phyloP scores from a whole-genome alignment of 2,329 filamentous ascomycete genomes.

The Phyllosticta capitalensis region DNA sequence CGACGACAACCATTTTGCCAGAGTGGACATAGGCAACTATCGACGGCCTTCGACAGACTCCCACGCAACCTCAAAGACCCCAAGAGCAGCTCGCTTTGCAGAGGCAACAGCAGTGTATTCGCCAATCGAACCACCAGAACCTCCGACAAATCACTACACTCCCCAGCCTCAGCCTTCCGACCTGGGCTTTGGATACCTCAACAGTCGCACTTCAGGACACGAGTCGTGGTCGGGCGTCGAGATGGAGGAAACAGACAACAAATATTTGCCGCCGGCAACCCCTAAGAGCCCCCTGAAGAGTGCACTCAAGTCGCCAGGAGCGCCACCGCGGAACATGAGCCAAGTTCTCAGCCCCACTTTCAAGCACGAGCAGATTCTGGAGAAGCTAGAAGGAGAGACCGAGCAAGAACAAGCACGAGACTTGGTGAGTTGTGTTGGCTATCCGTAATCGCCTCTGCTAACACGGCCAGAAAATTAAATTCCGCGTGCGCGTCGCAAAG shows the following conservation, averaged over 20 bases:
- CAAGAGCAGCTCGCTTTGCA: slow-evolving; percentile 68
- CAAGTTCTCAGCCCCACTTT: slow-evolving; percentile 90
- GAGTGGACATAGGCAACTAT: slow-evolving; percentile 30
- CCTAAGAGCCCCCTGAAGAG: slow-evolving; percentile 73
- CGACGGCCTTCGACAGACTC: slow-evolving; percentile 31
- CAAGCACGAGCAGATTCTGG: slow-evolving; percentile 73
- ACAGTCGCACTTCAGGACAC: slow-evolving; percentile 35
- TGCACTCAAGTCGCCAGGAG: slow-evolving; percentile 79
- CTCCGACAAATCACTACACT: slow-evolving; percentile 46
- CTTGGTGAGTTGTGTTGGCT: slow-evolving; percentile 53
- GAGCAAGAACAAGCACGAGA: slow-evolving; percentile 84
- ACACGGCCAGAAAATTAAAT: slow-evolving; percentile 73
- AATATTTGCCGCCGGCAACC: slow-evolving; percentile 45
- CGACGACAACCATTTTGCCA: slow-evolving; percentile 34
- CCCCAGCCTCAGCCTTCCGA: slow-evolving; percentile 67
- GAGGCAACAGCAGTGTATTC: slow-evolving; percentile 74
- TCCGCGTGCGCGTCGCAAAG: slow-evolving; percentile 84
- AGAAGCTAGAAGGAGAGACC: slow-evolving; percentile 71
- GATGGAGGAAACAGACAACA: slow-evolving; percentile 42
- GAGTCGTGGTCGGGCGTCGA: slow-evolving; percentile 36
- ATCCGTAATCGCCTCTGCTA: slow-evolving; percentile 18
- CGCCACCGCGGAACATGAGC: slow-evolving; percentile 55
- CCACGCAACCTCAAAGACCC: slow-evolving; percentile 46
- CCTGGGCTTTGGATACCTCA: slow-evolving; percentile 87
- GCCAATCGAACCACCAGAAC: slow-evolving; percentile 54